Evolutionary conservation across 2,329 filamentous ascomycete genomes (phyloP).

Genomic region (Cordyceps sp.): DNA sequence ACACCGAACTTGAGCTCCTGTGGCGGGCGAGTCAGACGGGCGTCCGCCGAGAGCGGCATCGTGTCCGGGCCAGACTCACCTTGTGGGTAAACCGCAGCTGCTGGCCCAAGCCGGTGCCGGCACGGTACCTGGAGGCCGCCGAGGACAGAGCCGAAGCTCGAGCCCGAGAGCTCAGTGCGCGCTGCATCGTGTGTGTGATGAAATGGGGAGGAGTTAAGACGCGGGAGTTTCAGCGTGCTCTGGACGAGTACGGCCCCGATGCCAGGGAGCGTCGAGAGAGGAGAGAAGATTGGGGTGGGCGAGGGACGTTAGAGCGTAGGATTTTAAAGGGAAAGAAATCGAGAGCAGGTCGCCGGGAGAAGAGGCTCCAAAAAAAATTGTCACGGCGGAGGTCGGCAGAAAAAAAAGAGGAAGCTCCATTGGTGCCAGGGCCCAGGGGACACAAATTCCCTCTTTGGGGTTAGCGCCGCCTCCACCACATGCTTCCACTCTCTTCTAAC

Average conservation of each 20-base stretch:
- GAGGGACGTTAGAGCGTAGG: conserved; percentile 5
- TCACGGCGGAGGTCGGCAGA: conserved; percentile 21
- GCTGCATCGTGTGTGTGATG: conserved; percentile 60
- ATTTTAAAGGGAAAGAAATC: conserved; percentile 4
- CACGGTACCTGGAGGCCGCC: conserved; percentile 47
- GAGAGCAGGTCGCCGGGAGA: conserved; percentile 4
- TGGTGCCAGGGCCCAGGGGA: conserved; percentile 10
- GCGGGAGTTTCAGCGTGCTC: background rate
- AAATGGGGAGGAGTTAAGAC: background rate
- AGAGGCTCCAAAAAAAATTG: conserved; percentile 22
- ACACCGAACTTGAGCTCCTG: conserved; percentile 98
- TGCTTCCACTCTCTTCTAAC: conserved; percentile 22
- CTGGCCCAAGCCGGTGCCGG: conserved; percentile 52
- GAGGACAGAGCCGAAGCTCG: conserved; percentile 67
- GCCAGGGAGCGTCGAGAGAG: conserved; percentile 6
- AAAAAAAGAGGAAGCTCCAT: no score
- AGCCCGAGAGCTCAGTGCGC: conserved; percentile 69
- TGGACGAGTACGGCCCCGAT: background rate
- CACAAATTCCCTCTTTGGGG: conserved; percentile 12
- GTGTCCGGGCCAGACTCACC: conserved; percentile 38
- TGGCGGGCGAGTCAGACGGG: conserved; percentile 7
- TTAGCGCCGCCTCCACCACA: conserved; percentile 11
- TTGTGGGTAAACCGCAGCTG: conserved; percentile 97
- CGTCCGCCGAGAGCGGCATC: background rate
- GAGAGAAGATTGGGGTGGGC: conserved; percentile 1